Percentiles rank a stretch among this genome's conserved stretches.
Conservation (phyloP, 2,329 filamentous ascomycete species). For the Scedosporium dehoogii region DNA sequence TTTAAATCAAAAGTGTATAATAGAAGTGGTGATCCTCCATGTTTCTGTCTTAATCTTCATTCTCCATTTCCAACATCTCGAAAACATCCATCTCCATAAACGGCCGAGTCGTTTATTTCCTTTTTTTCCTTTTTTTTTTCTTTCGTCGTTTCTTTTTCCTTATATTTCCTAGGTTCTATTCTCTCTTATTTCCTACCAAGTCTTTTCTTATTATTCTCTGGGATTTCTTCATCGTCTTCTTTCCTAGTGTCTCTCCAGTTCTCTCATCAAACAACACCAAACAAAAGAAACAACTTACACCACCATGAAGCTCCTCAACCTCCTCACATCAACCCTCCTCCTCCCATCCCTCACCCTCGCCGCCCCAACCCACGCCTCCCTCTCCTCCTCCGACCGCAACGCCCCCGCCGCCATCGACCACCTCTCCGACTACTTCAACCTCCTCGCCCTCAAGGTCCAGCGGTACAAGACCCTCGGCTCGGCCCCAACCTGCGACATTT, state of each 20-base stretch:
- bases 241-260: conserved; percentile 3
- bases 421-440: conserved; percentile 52
- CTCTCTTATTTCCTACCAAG: neutral
- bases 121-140: neutral
- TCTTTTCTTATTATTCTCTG: conserved; percentile 1
- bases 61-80: neutral
- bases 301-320: conserved; percentile 11
- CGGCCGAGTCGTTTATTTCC: neutral
- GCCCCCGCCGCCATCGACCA: conserved; percentile 29
- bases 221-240: neutral
- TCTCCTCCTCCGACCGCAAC: conserved; percentile 25
- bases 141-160: conserved; percentile 2
- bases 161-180: neutral
- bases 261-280: neutral
- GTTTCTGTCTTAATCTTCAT: neutral
- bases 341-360: conserved; percentile 33
- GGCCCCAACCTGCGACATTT: conserved; percentile 43
- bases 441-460: conserved; percentile 45
- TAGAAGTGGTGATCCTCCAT: neutral
- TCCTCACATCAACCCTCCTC: conserved; percentile 32
- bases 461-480: conserved; percentile 28
- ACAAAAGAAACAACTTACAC: neutral
- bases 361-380: conserved; percentile 35
- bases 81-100: no score
- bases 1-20: no score